These are phyloP conservation scores for Leishmania lainsoni DNA, from an alignment of 208 protist genomes.

Conservation along the genomic window DNA sequence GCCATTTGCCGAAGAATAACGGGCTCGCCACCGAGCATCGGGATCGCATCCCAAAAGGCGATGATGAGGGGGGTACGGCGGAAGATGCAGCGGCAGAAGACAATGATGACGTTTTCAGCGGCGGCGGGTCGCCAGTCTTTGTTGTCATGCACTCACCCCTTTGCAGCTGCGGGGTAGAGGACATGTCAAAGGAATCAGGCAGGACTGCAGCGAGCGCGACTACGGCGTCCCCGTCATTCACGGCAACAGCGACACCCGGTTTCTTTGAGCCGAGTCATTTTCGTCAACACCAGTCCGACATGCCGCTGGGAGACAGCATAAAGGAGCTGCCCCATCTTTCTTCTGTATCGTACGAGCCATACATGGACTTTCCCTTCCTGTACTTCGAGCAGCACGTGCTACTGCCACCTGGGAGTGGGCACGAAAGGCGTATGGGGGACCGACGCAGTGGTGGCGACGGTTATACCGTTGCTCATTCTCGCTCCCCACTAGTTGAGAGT, in stretches of 20 bases:
- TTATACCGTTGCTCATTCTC: neutral
- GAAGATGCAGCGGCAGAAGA: constrained; percentile 26
- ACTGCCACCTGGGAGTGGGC: constrained; percentile 47
- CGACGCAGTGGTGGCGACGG: neutral
- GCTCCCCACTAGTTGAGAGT: neutral
- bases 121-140: constrained; percentile 15
- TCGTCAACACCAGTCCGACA: neutral
- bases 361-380: constrained; percentile 20
- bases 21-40: neutral
- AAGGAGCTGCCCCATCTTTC: neutral
- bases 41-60: neutral
- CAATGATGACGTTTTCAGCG: neutral
- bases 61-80: constrained; percentile 13
- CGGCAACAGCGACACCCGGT: no score
- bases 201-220: neutral
- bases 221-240: neutral
- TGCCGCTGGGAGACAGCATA: neutral
- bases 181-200: neutral
- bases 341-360: neutral
- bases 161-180: constrained; percentile 38
- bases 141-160: constrained; percentile 56
- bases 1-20: neutral
- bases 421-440: constrained; percentile 21
- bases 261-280: neutral
- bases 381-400: constrained; percentile 55